These are phyloP conservation scores for Tolypocladium amazonense DNA, from an alignment of 2,329 filamentous ascomycete species.

Conservation along the genomic window DNA sequence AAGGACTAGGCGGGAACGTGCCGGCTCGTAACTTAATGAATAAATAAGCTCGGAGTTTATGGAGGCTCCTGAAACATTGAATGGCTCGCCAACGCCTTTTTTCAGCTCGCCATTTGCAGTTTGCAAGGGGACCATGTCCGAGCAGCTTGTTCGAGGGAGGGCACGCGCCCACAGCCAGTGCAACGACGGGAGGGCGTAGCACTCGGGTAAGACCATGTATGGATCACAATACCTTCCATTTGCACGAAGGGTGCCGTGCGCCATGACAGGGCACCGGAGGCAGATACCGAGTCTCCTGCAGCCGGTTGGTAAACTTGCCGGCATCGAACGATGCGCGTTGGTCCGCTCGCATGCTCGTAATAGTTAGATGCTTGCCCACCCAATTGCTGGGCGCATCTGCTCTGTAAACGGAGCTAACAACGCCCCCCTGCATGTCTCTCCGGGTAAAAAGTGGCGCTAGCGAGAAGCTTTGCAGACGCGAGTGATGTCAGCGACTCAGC, in stretches of 20 bases:
- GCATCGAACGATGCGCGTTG: neutral
- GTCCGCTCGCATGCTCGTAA: neutral
- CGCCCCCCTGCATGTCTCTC: neutral
- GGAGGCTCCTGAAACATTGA: neutral
- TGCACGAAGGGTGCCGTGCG: neutral
- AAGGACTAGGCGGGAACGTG: too few species aligned
- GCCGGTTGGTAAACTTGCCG: too few species aligned
- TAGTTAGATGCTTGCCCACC: neutral
- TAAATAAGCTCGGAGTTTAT: neutral
- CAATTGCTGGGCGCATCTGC: neutral
- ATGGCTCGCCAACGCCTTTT: too few species aligned
- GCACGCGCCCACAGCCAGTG: neutral
- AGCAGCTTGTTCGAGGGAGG: neutral
- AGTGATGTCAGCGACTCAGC: neutral
- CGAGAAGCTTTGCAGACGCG: neutral
- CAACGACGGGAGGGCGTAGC: too few species aligned
- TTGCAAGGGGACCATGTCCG: too few species aligned
- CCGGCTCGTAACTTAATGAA: neutral
- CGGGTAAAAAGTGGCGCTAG: neutral
- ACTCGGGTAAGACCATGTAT: too few species aligned
- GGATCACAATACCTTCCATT: neutral
- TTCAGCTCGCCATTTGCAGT: neutral
- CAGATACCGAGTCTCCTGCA: neutral
- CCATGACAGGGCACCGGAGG: neutral
- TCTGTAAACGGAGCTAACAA: neutral